phyloP scores from a whole-genome alignment of 805 yeast species.

The Kodamaea laetipori region DNA sequence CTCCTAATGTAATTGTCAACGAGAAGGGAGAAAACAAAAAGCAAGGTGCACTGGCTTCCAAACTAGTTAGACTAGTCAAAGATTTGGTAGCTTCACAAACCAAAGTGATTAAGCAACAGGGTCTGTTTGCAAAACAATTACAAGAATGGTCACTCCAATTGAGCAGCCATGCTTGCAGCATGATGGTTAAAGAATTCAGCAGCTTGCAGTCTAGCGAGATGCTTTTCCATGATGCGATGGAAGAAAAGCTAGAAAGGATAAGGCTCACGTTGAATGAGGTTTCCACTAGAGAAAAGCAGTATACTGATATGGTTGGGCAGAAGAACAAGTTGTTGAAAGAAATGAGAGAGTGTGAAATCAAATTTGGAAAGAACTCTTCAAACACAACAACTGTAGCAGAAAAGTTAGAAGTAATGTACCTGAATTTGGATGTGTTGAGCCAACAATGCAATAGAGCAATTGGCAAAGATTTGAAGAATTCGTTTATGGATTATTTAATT shows the following conservation, averaged over 20 bases:
- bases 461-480: constrained; percentile 44
- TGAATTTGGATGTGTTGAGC: constrained; percentile 54
- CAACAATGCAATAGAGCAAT: constrained; percentile 53
- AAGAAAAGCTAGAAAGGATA: constrained; percentile 47
- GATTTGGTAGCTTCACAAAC: neutral
- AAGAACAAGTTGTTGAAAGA: constrained; percentile 40
- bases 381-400: constrained; percentile 48
- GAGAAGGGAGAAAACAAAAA: constrained; percentile 6
- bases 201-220: constrained; percentile 41
- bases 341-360: constrained; percentile 45
- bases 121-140: constrained; percentile 43
- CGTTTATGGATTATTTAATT: constrained; percentile 46
- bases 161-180: constrained; percentile 41
- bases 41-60: constrained; percentile 6
- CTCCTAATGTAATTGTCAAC: neutral
- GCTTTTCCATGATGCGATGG: constrained; percentile 34
- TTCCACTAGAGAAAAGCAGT: constrained; percentile 52
- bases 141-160: constrained; percentile 44
- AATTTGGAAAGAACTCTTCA: constrained; percentile 46
- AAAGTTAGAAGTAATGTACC: constrained; percentile 51
- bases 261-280: constrained; percentile 48
- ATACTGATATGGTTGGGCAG: constrained; percentile 37
- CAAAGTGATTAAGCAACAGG: constrained; percentile 29
- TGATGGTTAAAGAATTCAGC: constrained; percentile 42
- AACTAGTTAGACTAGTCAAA: constrained; percentile 1